A percentile compares a stretch with the other conserved stretches of the same genome.
phyloP scores from a whole-genome alignment of 257 asterid genomes.

The Solanum sejunctum region DNA sequence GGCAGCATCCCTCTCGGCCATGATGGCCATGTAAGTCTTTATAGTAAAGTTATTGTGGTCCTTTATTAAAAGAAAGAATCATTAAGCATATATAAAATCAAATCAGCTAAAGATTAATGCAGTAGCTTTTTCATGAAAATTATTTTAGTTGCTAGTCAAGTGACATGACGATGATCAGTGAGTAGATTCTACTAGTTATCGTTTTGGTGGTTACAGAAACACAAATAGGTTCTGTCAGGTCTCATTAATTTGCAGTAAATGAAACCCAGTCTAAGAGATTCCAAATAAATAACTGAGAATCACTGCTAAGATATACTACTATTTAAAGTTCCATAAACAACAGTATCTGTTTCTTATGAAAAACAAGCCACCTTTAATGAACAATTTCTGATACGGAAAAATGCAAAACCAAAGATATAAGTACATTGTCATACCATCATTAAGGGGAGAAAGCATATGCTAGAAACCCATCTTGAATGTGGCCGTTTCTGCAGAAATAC shows the following conservation, averaged over 20 bases:
- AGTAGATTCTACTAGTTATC: neutral
- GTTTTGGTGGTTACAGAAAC: neutral
- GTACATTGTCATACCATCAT: slow-evolving; percentile 17
- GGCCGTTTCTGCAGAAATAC: slow-evolving; percentile 9
- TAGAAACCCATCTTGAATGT: slow-evolving; percentile 11
- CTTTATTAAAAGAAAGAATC: slow-evolving; percentile 22
- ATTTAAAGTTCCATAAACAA: neutral
- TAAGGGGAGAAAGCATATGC: slow-evolving; percentile 1
- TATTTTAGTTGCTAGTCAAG: neutral
- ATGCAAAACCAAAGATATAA: neutral
- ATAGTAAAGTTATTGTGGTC: slow-evolving; percentile 65
- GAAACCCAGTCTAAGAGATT: neutral
- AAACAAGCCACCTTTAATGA: neutral
- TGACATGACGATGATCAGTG: neutral
- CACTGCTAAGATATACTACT: neutral
- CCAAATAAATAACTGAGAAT: neutral
- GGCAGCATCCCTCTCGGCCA: slow-evolving; percentile 92
- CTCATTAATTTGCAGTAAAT: neutral
- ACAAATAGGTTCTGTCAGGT: neutral
- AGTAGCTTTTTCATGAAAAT: neutral
- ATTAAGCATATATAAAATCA: neutral
- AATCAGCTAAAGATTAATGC: neutral
- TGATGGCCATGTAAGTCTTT: slow-evolving; percentile 86
- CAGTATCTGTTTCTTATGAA: neutral
- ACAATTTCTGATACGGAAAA: neutral